phyloP scores from a whole-genome alignment of 2,329 filamentous ascomycete species.

The Verruconis gallopava region DNA sequence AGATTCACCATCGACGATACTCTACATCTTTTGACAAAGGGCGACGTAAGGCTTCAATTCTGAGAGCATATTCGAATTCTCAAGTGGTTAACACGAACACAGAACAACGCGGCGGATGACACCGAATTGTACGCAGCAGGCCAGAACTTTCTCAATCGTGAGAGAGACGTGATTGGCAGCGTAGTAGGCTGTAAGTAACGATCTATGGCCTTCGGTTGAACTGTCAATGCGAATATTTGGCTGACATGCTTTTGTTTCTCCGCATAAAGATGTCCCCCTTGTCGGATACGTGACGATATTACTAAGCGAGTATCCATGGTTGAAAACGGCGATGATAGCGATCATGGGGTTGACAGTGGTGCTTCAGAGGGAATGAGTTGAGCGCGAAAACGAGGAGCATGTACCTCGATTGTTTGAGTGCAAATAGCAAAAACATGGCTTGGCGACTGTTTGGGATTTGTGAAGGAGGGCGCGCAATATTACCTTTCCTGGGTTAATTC shows the following conservation, averaged over 20 bases:
- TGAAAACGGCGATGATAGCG: constrained; percentile 89
- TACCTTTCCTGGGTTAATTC: no score
- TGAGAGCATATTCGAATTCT: not conserved
- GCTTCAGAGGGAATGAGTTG: constrained; percentile 63
- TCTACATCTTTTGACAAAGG: constrained; percentile 75
- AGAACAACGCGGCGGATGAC: constrained; percentile 83
- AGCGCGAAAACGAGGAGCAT: no score
- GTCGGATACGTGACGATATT: constrained; percentile 63
- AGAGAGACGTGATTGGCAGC: constrained; percentile 80
- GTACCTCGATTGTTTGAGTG: no score
- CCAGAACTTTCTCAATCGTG: constrained; percentile 73
- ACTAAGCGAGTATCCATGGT: constrained; percentile 87
- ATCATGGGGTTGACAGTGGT: constrained; percentile 93
- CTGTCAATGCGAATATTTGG: constrained; percentile 96
- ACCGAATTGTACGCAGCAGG: constrained; percentile 78
- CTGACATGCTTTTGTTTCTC: no score
- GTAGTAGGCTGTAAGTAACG: constrained; percentile 82
- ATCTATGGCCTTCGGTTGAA: no score
- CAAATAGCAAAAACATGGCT: no score
- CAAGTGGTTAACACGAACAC: not conserved
- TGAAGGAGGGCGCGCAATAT: no score
- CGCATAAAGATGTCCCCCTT: no score
- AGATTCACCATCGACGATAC: constrained; percentile 53
- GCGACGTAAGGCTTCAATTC: constrained; percentile 42
- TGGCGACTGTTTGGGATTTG: no score